Evolutionary conservation across 805 yeast genomes (phyloP).

Genomic region (Alloascoidea africana): DNA sequence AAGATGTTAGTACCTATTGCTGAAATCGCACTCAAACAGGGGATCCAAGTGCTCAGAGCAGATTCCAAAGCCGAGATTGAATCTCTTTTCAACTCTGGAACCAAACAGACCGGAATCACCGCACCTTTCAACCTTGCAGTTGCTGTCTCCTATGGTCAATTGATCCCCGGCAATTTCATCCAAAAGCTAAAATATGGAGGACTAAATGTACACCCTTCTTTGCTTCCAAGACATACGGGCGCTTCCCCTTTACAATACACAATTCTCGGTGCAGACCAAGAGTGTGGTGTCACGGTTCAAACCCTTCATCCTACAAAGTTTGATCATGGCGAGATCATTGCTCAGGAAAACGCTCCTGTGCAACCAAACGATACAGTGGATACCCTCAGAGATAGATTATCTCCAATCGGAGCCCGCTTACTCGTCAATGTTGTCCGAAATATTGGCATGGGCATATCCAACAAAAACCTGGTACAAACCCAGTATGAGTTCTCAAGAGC

Average conservation of each 20-base stretch:
- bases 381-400: constrained; percentile 35
- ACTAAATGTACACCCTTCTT: constrained; percentile 83
- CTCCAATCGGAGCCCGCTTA: constrained; percentile 44
- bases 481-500: too few relatives aligned
- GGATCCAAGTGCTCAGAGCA: constrained; percentile 30
- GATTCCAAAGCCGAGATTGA: constrained; percentile 29
- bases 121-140: constrained; percentile 42
- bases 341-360: constrained; percentile 35
- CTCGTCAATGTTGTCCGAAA: constrained; percentile 33
- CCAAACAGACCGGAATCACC: constrained; percentile 9
- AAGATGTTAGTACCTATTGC: too few relatives aligned
- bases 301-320: constrained; percentile 79
- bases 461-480: too few relatives aligned
- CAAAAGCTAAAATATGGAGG: constrained; percentile 41
- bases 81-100: constrained; percentile 6
- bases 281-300: constrained; percentile 81
- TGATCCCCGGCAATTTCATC: constrained; percentile 57
- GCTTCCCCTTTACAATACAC: constrained; percentile 84
- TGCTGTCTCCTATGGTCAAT: constrained; percentile 84
- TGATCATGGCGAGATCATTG: constrained; percentile 60
- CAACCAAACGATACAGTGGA: constrained; percentile 25
- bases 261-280: constrained; percentile 40
- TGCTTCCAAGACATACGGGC: constrained; percentile 72
- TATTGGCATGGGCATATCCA: too few relatives aligned
- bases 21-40: constrained; percentile 18